Evolutionary conservation across 345 rosid genomes (phyloP).

Genomic region (Sonneratia caseolaris): DNA sequence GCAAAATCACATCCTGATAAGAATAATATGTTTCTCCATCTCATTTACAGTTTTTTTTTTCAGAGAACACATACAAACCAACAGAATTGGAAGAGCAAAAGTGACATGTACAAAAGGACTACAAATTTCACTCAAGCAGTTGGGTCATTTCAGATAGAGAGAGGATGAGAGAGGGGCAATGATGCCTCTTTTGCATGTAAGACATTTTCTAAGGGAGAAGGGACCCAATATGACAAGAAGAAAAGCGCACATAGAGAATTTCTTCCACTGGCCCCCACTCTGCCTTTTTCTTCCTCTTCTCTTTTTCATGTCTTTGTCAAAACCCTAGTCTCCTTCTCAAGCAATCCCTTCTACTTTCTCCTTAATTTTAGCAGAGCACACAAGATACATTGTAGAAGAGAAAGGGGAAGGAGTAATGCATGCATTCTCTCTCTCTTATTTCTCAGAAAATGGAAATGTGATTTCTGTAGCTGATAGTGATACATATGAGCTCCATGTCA

Average conservation of each 20-base stretch:
- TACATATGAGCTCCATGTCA: neutral
- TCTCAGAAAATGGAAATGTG: neutral
- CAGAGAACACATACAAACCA: neutral
- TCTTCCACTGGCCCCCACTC: conserved; percentile 1
- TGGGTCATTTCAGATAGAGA: neutral
- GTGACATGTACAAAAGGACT: neutral
- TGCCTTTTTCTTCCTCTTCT: neutral
- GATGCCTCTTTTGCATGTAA: conserved; percentile 20
- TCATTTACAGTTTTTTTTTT: neutral
- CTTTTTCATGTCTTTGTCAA: conserved; percentile 1
- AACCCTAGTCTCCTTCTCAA: conserved; percentile 19
- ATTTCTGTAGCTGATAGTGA: neutral
- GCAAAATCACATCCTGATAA: neutral
- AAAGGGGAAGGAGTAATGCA: no score
- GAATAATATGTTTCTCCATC: neutral
- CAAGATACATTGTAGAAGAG: neutral
- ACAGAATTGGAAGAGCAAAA: neutral
- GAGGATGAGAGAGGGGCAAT: neutral
- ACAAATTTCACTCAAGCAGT: neutral
- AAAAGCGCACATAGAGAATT: conserved; percentile 13
- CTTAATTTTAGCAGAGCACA: neutral
- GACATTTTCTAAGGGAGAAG: conserved; percentile 29
- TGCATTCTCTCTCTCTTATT: no score
- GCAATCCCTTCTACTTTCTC: conserved; percentile 24
- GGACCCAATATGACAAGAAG: conserved; percentile 35